Conservation (phyloP, 306 rosid species). For the Myrica gale region DNA sequence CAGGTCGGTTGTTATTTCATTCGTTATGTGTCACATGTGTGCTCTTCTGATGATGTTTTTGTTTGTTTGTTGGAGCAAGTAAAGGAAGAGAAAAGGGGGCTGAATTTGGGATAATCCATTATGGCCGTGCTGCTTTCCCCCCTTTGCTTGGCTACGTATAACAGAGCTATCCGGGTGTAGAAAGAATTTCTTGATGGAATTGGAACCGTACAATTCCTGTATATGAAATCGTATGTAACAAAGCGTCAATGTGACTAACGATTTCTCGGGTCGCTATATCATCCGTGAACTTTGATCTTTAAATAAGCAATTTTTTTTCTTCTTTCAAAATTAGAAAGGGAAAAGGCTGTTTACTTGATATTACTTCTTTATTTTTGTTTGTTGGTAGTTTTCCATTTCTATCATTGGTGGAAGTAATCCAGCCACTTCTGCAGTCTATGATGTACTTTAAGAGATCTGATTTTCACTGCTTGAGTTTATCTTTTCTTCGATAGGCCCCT, state of each 20-base stretch:
- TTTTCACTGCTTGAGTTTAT: not conserved
- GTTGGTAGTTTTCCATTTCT: not conserved
- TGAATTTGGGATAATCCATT: not conserved
- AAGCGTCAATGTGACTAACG: too few relatives aligned
- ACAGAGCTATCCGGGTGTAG: not conserved
- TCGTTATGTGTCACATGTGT: not conserved
- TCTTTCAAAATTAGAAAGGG: not conserved
- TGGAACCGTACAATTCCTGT: too few relatives aligned
- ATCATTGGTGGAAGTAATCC: not conserved
- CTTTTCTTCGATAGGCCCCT: not conserved
- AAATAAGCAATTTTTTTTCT: not conserved
- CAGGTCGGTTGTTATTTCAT: slow-evolving; percentile 41
- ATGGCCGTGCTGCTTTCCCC: not conserved
- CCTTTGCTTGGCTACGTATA: not conserved
- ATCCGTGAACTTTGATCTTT: too few relatives aligned
- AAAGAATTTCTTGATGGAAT: not conserved
- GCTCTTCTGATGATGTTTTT: not conserved
- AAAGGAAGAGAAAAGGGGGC: not conserved
- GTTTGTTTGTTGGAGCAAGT: not conserved
- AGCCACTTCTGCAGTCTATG: not conserved
- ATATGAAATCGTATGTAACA: too few relatives aligned
- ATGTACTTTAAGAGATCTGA: not conserved
- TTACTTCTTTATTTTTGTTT: not conserved
- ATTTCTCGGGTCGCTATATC: too few relatives aligned
- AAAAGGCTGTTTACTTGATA: not conserved